Base-by-base conservation (phyloP, 495 filamentous ascomycete species). In the Talaromyces adpressus region DNA sequence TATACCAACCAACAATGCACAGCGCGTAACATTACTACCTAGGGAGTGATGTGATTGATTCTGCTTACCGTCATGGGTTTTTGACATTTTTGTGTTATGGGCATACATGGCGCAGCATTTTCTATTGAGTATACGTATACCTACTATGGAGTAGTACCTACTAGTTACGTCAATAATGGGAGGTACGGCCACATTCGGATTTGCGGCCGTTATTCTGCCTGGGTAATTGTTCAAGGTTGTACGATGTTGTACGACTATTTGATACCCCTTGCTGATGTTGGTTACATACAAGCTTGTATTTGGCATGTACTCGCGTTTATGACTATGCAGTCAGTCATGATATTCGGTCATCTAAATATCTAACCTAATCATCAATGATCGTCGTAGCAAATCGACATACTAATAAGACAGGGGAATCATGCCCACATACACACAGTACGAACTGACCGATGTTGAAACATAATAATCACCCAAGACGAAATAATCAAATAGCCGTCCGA, bases 331-430 rank as follows among this genome's bases (percentile, higher is more conserved):
- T 18, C n/a, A 49, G 45, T 49, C 41, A 47, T 47, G n/a, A 18
- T 47, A 47, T 47, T 47, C 5, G n/a, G n/a, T 18, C 45, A 57
- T 20, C 25, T 27, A n/a, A n/a, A n/a, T n/a, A 32, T 32, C 52
- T 56, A 56, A 56, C 30, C 53, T 29, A 16, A 6, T 57, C 53
- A n/a, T 16, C 53, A 16, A 6, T 57, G 25, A n/a, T 16, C 25
- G 8, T 27, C 22, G 7, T 57, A 57, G 52, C 5, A 57, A 57
- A 57, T 57, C 5, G 4, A 57, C 8, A 57, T 8, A 18, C 30
- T 8, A 57, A 27, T 29, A 57, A 57, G 11, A 29, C 53, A 57
- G 23, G 53, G 22, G 53, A 57, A 57, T 57, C 53, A 30, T 57
- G 53, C 53, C 22, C 45, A 45, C 14, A 45, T 45, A 18, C 41